Conservation (phyloP, 768 basidiomycete genomes). For the Termitomyces sp. region DNA sequence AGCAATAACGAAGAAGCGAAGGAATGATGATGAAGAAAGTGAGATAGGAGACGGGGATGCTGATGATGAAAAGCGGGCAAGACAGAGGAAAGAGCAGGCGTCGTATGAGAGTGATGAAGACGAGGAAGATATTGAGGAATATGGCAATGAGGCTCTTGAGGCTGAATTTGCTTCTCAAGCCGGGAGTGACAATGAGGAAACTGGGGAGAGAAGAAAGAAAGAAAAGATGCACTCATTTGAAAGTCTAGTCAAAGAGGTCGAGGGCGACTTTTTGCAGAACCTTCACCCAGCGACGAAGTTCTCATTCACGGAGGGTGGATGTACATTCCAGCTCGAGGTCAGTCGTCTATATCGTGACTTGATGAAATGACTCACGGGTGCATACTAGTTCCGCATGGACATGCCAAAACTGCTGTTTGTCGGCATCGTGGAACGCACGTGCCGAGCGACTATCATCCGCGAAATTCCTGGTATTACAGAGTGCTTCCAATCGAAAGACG, state of each 20-base stretch:
- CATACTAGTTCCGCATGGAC: conserved; percentile 69
- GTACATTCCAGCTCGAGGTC: conserved; percentile 82
- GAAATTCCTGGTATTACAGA: conserved; percentile 87
- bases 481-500: conserved; percentile 72
- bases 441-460: conserved; percentile 78
- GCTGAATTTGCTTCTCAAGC: conserved; percentile 52
- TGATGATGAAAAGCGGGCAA: conserved; percentile 67
- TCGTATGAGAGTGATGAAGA: conserved; percentile 75
- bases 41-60: conserved; percentile 82
- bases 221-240: conserved; percentile 22
- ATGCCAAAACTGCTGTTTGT: conserved; percentile 93
- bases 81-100: conserved; percentile 66
- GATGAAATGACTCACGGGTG: neutral
- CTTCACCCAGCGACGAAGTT: conserved; percentile 70
- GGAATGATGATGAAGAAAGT: conserved; percentile 58
- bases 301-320: conserved; percentile 56
- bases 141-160: conserved; percentile 57
- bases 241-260: conserved; percentile 36
- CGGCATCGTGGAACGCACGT: conserved; percentile 86
- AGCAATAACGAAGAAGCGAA: conserved; percentile 23
- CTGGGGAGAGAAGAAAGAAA: conserved; percentile 16
- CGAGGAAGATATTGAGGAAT: conserved; percentile 41
- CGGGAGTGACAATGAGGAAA: conserved; percentile 28
- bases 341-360: neutral
- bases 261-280: conserved; percentile 47